A percentile compares a stretch with the other conserved stretches of the same genome.
These are phyloP conservation scores for Aphanoascus verrucosus DNA, from an alignment of 2,329 filamentous ascomycete species.

Conservation along the genomic window DNA sequence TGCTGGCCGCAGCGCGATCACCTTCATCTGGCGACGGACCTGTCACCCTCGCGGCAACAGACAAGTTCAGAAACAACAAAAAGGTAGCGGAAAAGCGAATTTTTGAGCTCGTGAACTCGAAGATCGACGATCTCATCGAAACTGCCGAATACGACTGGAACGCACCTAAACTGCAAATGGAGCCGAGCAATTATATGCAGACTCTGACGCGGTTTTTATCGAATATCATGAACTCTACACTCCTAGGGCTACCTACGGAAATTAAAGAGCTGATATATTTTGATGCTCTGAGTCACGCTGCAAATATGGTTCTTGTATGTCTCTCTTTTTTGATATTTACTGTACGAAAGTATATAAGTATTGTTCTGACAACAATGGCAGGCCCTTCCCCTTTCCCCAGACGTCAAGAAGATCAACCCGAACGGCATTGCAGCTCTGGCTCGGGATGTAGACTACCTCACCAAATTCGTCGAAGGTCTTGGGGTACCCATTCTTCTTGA, in stretches of 20 bases:
- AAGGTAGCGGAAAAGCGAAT: slow-evolving; percentile 96
- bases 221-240: slow-evolving; percentile 92
- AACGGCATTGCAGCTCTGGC: slow-evolving; percentile 72
- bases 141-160: slow-evolving; percentile 95
- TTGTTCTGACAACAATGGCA: slow-evolving; percentile 23
- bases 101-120: slow-evolving; percentile 95
- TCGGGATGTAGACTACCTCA: slow-evolving; percentile 72
- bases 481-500: slow-evolving; percentile 80
- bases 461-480: slow-evolving; percentile 74
- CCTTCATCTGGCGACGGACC: slow-evolving; percentile 68
- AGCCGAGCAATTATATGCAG: slow-evolving; percentile 89
- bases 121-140: slow-evolving; percentile 94
- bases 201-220: slow-evolving; percentile 85
- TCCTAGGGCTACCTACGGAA: slow-evolving; percentile 83
- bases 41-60: slow-evolving; percentile 69
- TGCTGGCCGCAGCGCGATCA: slow-evolving; percentile 74
- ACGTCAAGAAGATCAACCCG: slow-evolving; percentile 77
- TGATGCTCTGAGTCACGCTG: slow-evolving; percentile 83
- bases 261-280: slow-evolving; percentile 99
- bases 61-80: slow-evolving; percentile 78
- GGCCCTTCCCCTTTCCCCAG: slow-evolving; percentile 64
- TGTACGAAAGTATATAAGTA: not conserved
- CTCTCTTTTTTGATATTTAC: not conserved
- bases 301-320: slow-evolving; percentile 67
- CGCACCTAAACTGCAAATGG: slow-evolving; percentile 50